Base-by-base conservation (phyloP, 352 stramenopile genomes). In the Phytophthora idaei region DNA sequence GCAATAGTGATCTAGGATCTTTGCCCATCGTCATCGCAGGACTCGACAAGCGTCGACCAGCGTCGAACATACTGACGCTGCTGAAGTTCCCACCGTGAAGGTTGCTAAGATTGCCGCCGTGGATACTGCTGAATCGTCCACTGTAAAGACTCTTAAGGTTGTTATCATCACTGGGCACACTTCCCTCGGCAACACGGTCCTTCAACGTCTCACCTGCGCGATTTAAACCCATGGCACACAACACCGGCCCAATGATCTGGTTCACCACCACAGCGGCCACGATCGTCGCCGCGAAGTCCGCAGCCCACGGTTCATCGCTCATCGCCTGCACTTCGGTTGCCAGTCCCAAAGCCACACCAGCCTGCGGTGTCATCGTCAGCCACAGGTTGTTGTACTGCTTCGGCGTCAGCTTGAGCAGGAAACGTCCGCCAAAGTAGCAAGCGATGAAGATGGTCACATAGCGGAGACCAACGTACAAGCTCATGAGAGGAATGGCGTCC, bases 301-400 rank as follows among this genome's bases (percentile, higher is more conserved):
- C 61, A 1, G 80, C 82, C 82, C 82, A 90, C 0, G 78, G 48
- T 32, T 89, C 82, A 0, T 64, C 53, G n/a, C 76, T 88, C 58
- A 90, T 73, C 3, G 61, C 61, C 56, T 86, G 70, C n/a, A 90
- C 68, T 58, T 90, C 82, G 49, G 77, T 85, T 1, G 82, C 82
- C n/a, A 90, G 54, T 34, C 82, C 82, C 7, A 90, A 64, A 0
- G 82, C 78, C 21, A 90, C 82, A 34, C 81, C 81, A 39, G 81
- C 81, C 58, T 90, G 81, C 0, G 81, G 81, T 4, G 81, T 90
- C 74, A 89, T 84, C 27, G 80, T 89, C 45, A 90, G 61, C 82
- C 82, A 90, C 58, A 90, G 66, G 65, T 87, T 89, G 64, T 86
- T 89, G 75, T 89, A 90, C 68, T 89, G 74, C 59, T 49, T 69